A percentile compares a stretch with the other conserved stretches of the same genome.
Evolutionary conservation across 2,329 filamentous ascomycete genomes (phyloP).

Genomic region (Diaporthe sp.): DNA sequence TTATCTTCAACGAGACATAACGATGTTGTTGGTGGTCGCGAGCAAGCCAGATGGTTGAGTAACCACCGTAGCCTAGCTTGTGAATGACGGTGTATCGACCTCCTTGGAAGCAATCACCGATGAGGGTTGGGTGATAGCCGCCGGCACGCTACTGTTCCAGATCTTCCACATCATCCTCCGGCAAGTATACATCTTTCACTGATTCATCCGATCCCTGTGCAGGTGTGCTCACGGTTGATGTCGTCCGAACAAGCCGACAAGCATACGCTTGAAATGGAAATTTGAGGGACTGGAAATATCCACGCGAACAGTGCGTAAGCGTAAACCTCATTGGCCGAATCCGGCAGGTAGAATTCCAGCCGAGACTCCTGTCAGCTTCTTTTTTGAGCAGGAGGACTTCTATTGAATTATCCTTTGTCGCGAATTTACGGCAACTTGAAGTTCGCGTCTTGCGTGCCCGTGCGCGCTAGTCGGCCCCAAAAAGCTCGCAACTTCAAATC

Average conservation of each 20-base stretch:
- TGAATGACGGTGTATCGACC: conserved; percentile 54
- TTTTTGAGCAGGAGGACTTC: too few species aligned
- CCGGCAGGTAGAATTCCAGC: too few species aligned
- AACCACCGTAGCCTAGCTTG: conserved; percentile 57
- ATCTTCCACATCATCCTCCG: background rate
- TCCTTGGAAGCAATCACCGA: conserved; percentile 53
- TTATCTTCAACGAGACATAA: conserved; percentile 21
- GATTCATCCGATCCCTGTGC: background rate
- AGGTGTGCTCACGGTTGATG: background rate
- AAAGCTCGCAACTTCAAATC: too few species aligned
- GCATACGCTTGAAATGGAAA: too few species aligned
- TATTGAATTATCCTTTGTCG: too few species aligned
- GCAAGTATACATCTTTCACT: background rate
- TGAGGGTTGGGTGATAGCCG: conserved; percentile 55
- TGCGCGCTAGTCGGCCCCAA: too few species aligned
- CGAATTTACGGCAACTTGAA: too few species aligned
- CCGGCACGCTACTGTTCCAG: conserved; percentile 47
- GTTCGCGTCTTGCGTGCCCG: too few species aligned
- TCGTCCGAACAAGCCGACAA: background rate
- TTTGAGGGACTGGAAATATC: too few species aligned
- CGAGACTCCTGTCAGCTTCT: too few species aligned
- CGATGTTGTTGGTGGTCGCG: background rate
- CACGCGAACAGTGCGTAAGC: too few species aligned
- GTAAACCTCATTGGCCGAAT: too few species aligned
- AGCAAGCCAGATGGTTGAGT: conserved; percentile 57